Base-by-base conservation (phyloP, 306 rosid species). In the Astragalus glycyphyllos region DNA sequence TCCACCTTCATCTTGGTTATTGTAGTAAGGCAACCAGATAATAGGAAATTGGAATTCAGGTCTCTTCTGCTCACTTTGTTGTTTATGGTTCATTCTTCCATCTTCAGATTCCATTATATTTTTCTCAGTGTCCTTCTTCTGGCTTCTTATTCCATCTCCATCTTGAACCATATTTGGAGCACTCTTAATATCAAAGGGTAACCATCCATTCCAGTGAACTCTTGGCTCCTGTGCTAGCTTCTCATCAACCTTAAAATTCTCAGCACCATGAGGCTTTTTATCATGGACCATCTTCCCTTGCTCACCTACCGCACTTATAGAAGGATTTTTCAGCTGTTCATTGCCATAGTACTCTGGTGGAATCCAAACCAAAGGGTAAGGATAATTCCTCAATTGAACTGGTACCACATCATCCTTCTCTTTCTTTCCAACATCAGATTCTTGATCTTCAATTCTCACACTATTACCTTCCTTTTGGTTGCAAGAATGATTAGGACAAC, bases 21-120 rank as follows among this genome's bases (percentile, higher is more conserved):
- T 79, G 72, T 47, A 71, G 63, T 68, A 71, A 7, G 96, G 96
- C 84, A 86, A 73, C 98, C 96, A 86, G 44, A 90, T n/a, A 23
- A 77, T 62, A 11, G 91, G 96, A 49, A 86, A 86, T 17, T 87
- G 82, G 5, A 80, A 70, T 49, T 74, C 86, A 2, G 51, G 37
- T 40, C 38, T 77, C 31, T 59, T 75, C 7, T 67, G 68, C 16
- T 84, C 82, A 79, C 71, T 15, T 31, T 64, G 63, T 37, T 60
- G 77, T 54, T 71, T 80, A 48, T 45, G 81, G 11, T 50, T 46
- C 48, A 46, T 32, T 73, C 60, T 73, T 23, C 54, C 81, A 68
- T 73, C 81, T 45, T 72, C 88, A 7, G 6, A 8, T 23, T 69
- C 72, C 68, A 16, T 48, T n/a, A 14, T 3, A 41, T 32, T 46